phyloP scores from a whole-genome alignment of 2,329 filamentous ascomycete genomes.

The Penicillium sp. region DNA sequence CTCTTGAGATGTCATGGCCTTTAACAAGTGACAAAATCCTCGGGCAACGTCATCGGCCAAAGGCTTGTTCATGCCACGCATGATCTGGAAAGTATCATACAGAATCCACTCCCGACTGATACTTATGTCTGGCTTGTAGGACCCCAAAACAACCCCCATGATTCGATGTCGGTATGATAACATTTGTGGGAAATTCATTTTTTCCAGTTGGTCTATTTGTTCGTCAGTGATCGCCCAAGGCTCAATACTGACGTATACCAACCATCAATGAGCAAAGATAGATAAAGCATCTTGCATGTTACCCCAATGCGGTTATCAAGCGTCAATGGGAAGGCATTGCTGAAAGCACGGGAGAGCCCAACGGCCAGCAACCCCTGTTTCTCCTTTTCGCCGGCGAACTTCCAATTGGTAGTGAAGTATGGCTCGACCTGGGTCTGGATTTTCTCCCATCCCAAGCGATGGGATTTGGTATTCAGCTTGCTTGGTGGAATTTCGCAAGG shows the following conservation, averaged over 20 bases:
- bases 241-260: not conserved
- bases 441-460: constrained; percentile 15
- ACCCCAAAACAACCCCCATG: constrained; percentile 10
- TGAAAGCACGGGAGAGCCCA: constrained; percentile 21
- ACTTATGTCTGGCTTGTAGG: constrained; percentile 3
- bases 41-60: constrained; percentile 12
- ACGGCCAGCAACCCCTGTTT: constrained; percentile 15
- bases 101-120: constrained; percentile 20
- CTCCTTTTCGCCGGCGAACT: constrained; percentile 15
- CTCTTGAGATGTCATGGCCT: constrained; percentile 15
- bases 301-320: constrained; percentile 15
- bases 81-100: constrained; percentile 13
- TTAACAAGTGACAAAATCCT: constrained; percentile 19
- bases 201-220: constrained; percentile 20
- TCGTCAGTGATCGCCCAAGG: not conserved
- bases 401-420: constrained; percentile 17
- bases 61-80: constrained; percentile 12
- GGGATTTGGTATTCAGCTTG: constrained; percentile 14
- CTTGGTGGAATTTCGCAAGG: constrained; percentile 6
- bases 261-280: constrained; percentile 21
- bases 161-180: constrained; percentile 15
- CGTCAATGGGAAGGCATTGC: constrained; percentile 16
- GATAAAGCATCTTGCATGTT: constrained; percentile 19
- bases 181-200: constrained; percentile 19
- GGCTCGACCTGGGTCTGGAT: constrained; percentile 21